Percentiles rank a stretch among this genome's conserved stretches.
Conservation (phyloP, 805 yeast genomes). For the Saccharomycopsis babjevae region DNA sequence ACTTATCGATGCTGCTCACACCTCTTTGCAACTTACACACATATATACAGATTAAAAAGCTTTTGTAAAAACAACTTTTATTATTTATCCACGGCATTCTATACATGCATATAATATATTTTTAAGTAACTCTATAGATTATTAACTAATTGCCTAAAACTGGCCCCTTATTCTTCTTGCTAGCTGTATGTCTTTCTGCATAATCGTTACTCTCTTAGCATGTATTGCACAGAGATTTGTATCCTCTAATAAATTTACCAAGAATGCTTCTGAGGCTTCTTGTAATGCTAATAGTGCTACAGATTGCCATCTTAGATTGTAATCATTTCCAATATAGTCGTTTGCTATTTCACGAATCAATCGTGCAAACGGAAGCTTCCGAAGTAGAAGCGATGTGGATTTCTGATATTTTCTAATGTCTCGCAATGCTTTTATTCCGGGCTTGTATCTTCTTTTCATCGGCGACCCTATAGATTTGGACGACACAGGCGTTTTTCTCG, state of each 20-base stretch:
- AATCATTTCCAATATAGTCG: slow-evolving; percentile 41
- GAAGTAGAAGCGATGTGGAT: slow-evolving; percentile 53
- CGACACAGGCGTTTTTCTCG: slow-evolving; percentile 29
- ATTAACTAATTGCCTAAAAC: neutral
- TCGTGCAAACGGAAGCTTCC: slow-evolving; percentile 71
- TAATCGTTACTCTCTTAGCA: slow-evolving; percentile 74
- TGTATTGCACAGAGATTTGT: slow-evolving; percentile 70
- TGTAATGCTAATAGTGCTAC: slow-evolving; percentile 69
- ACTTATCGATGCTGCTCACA: neutral
- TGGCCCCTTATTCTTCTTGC: slow-evolving; percentile 67
- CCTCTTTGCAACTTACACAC: neutral
- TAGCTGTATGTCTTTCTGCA: slow-evolving; percentile 73
- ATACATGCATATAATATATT: neutral
- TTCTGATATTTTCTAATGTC: slow-evolving; percentile 63
- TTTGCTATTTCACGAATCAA: slow-evolving; percentile 61
- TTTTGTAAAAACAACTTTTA: no score
- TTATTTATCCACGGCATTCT: neutral
- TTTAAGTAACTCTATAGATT: neutral
- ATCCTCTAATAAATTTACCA: slow-evolving; percentile 65
- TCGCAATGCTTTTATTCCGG: slow-evolving; percentile 56
- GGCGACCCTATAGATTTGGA: slow-evolving; percentile 22
- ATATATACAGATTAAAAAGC: neutral
- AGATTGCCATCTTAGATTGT: slow-evolving; percentile 67
- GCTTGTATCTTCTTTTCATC: slow-evolving; percentile 38
- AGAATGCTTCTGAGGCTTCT: slow-evolving; percentile 72